Conservation (phyloP, 1,284 basidiomycete species). For the Cryptococcus floricola region DNA sequence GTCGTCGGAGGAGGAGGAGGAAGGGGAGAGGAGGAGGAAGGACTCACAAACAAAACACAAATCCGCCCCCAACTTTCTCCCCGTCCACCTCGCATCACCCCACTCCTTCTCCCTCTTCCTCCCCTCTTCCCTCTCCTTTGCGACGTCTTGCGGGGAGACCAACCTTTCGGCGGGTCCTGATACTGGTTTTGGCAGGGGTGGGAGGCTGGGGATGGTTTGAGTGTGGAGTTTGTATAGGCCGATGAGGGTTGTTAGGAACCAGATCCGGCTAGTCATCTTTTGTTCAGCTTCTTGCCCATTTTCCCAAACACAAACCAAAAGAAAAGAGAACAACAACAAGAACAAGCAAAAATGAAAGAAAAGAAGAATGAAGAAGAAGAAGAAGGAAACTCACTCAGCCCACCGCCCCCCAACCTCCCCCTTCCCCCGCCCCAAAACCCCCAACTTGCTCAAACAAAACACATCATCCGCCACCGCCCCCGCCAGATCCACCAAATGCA, state of each 20-base stretch:
- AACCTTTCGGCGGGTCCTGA: not conserved
- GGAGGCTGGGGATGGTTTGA: constrained; percentile 24
- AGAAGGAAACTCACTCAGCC: constrained; percentile 31
- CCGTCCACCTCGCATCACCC: constrained; percentile 32
- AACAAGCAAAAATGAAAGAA: no score
- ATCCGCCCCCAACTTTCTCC: constrained; percentile 38
- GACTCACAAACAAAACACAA: constrained; percentile 44
- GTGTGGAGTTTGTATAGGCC: constrained; percentile 36
- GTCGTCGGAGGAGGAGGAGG: not conserved
- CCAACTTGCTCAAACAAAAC: constrained; percentile 38
- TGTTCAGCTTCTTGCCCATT: not conserved
- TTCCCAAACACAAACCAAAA: not conserved
- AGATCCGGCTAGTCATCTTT: constrained; percentile 31
- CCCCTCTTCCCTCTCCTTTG: not conserved
- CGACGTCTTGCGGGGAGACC: not conserved
- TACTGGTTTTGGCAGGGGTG: not conserved
- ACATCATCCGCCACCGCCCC: constrained; percentile 41
- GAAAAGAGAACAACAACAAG: no score
- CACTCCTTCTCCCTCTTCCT: constrained; percentile 6
- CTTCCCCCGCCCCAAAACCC: constrained; percentile 25
- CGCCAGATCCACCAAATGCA: constrained; percentile 38
- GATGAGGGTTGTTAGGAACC: constrained; percentile 40
- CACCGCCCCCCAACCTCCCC: constrained; percentile 34
- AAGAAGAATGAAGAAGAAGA: no score
- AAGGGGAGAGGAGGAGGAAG: not conserved